A percentile compares a stretch with the other conserved stretches of the same genome.
Conservation (phyloP, 1,284 basidiomycete genomes). For the Irpex lacteus region DNA sequence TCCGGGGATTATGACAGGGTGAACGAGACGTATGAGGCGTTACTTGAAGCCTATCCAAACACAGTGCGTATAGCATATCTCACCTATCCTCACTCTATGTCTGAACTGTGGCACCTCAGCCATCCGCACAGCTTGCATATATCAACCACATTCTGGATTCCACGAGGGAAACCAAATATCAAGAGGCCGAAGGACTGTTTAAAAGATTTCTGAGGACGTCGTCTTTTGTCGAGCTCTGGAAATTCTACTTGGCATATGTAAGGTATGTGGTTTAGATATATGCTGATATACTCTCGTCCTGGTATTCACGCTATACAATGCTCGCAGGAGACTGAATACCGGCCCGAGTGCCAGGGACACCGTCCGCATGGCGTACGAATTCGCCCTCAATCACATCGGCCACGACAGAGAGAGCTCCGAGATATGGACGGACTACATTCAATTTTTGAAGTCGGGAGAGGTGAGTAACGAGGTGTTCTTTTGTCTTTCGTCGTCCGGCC, state of each 20-base stretch:
- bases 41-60: slow-evolving; percentile 77
- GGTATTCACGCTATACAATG: slow-evolving; percentile 5
- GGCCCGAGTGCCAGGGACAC: slow-evolving; percentile 64
- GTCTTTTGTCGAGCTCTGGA: slow-evolving; percentile 85
- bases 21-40: slow-evolving; percentile 68
- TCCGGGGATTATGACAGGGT: slow-evolving; percentile 68
- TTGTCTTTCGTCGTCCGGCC: slow-evolving; percentile 1
- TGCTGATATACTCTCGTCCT: background rate
- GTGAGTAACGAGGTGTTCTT: slow-evolving; percentile 36
- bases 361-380: slow-evolving; percentile 91
- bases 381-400: slow-evolving; percentile 87
- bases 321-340: slow-evolving; percentile 37
- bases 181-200: slow-evolving; percentile 77
- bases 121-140: slow-evolving; percentile 77
- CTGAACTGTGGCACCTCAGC: slow-evolving; percentile 36
- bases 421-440: slow-evolving; percentile 80
- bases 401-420: slow-evolving; percentile 77
- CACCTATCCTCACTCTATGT: slow-evolving; percentile 12
- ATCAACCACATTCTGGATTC: slow-evolving; percentile 70
- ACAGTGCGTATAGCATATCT: slow-evolving; percentile 48
- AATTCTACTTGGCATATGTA: slow-evolving; percentile 82
- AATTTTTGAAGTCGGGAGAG: slow-evolving; percentile 81
- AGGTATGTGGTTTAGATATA: slow-evolving; percentile 44
- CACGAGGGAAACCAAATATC: slow-evolving; percentile 53
- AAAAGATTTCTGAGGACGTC: slow-evolving; percentile 79